Percentiles rank a stretch among this genome's conserved stretches.
phyloP scores from a whole-genome alignment of 495 filamentous ascomycete genomes.

The Lasiosphaeria hispida region DNA sequence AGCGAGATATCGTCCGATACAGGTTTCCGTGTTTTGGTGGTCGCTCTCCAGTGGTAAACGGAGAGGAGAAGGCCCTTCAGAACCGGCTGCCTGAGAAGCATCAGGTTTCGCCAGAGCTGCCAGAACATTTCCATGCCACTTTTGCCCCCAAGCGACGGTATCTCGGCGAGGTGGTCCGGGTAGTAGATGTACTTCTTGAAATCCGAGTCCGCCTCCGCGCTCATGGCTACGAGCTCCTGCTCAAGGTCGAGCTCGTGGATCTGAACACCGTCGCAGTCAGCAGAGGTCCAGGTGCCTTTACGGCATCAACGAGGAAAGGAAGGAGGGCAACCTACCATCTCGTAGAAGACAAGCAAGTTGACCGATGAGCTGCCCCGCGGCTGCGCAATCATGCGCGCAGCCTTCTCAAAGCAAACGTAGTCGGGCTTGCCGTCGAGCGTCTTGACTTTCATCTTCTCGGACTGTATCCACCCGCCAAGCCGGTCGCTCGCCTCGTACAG shows the following conservation, averaged over 20 bases:
- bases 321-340: slow-evolving; percentile 37
- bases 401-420: slow-evolving; percentile 73
- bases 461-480: slow-evolving; percentile 83
- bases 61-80: slow-evolving; percentile 55
- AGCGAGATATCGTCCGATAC: slow-evolving; percentile 64
- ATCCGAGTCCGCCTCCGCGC: slow-evolving; percentile 47
- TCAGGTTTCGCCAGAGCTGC: neutral
- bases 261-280: slow-evolving; percentile 39
- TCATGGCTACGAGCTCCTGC: slow-evolving; percentile 51
- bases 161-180: slow-evolving; percentile 76
- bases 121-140: neutral
- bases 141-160: slow-evolving; percentile 48
- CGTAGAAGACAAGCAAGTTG: slow-evolving; percentile 43
- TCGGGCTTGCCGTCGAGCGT: slow-evolving; percentile 44
- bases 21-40: neutral
- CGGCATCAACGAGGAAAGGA: neutral
- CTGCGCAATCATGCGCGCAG: slow-evolving; percentile 72
- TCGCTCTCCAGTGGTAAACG: slow-evolving; percentile 24
- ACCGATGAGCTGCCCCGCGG: slow-evolving; percentile 17
- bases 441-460: slow-evolving; percentile 58
- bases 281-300: neutral
- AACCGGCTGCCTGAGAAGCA: slow-evolving; percentile 55
- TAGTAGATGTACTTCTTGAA: slow-evolving; percentile 86
- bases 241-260: slow-evolving; percentile 60
- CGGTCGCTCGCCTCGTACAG: slow-evolving; percentile 69